phyloP scores from a whole-genome alignment of 2,329 filamentous ascomycete genomes.

The Curvularia hawaiiensis region DNA sequence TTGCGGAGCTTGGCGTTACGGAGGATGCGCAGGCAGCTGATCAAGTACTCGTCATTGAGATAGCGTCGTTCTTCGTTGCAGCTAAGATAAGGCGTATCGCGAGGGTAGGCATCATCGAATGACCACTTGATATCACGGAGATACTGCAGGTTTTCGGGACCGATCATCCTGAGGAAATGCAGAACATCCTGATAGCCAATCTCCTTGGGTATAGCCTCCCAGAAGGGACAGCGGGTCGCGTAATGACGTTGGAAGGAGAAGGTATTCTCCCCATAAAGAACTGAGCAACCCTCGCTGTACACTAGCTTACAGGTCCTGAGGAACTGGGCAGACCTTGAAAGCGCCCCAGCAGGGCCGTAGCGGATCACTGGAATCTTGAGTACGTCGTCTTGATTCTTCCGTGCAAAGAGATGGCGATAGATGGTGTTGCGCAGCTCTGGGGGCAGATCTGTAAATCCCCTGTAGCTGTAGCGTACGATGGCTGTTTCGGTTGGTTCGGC shows the following conservation, averaged over 20 bases:
- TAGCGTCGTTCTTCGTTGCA: slow-evolving; percentile 54
- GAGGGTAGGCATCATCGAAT: slow-evolving; percentile 54
- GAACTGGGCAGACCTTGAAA: slow-evolving; percentile 51
- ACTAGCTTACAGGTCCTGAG: slow-evolving; percentile 54
- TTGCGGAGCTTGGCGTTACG: slow-evolving; percentile 50
- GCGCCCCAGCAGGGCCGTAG: slow-evolving; percentile 25
- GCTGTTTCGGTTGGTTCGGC: neutral
- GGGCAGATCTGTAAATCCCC: slow-evolving; percentile 38
- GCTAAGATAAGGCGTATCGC: slow-evolving; percentile 46
- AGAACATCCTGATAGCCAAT: slow-evolving; percentile 55
- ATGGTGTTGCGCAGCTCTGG: slow-evolving; percentile 55
- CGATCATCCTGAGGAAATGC: slow-evolving; percentile 55
- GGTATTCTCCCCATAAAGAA: slow-evolving; percentile 58
- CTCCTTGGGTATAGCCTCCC: slow-evolving; percentile 50
- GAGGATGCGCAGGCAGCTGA: slow-evolving; percentile 53
- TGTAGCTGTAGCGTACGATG: slow-evolving; percentile 3
- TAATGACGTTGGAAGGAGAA: slow-evolving; percentile 52
- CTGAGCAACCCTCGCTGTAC: slow-evolving; percentile 52
- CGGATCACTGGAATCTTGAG: slow-evolving; percentile 42
- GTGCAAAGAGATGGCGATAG: slow-evolving; percentile 52
- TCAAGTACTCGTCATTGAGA: slow-evolving; percentile 54
- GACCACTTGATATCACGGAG: slow-evolving; percentile 53
- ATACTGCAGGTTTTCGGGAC: slow-evolving; percentile 52
- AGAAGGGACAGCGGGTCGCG: slow-evolving; percentile 48
- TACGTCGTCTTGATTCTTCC: slow-evolving; percentile 30